Base-by-base conservation (phyloP, 176 grass and related monocot genomes). In the Thalia dealbata region DNA sequence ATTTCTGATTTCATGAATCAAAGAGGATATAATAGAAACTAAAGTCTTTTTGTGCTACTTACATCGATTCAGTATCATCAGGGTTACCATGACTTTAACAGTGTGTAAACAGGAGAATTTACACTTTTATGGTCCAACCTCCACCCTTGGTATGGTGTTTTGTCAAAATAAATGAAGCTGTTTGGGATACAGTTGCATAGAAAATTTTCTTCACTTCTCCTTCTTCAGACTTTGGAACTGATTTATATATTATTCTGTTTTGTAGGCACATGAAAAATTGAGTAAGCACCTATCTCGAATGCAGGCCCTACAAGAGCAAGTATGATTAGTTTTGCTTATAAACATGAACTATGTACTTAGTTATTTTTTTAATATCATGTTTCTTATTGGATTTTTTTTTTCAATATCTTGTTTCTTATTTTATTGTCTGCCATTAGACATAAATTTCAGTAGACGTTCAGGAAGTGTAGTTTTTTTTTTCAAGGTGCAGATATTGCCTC, bases 181-280 rank as follows among this genome's bases (percentile, higher is more conserved):
- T 30, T 64, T 30, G 15, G 32, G 32, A 32, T 18, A 35, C 16
- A 32, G 28, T 30, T 64, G 26, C 15, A 18, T 8, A 3, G 10
- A 41, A n/a, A 10, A 14, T 66, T 22, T 22, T 77, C 19, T 7
- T 1, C 7, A 52, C 55, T 24, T 50, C 22, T 28, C 1, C 51
- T 67, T 26, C 50, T 23, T 30, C 52, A 54, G 8, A 24, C 21
- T 38, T 48, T 19, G 51, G 4, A 38, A 76, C 14, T 52, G 44
- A 65, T 52, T 30, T 50, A 16, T 13, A 14, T 18, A 3, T 24
- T 63, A 25, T 75, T 41, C n/a, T 75, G n/a, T 58, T 61, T 81
- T 78, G 67, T 75, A 97, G 93, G 81, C 72, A 70, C 56, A 76
- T 79, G 82, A 92, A 56, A 97, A 97, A 78, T 66, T 97, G 45